A percentile compares a stretch with the other conserved stretches of the same genome.
These are phyloP conservation scores for Elsinoe necatrix DNA, from an alignment of 2,329 filamentous ascomycete species.

Conservation along the genomic window DNA sequence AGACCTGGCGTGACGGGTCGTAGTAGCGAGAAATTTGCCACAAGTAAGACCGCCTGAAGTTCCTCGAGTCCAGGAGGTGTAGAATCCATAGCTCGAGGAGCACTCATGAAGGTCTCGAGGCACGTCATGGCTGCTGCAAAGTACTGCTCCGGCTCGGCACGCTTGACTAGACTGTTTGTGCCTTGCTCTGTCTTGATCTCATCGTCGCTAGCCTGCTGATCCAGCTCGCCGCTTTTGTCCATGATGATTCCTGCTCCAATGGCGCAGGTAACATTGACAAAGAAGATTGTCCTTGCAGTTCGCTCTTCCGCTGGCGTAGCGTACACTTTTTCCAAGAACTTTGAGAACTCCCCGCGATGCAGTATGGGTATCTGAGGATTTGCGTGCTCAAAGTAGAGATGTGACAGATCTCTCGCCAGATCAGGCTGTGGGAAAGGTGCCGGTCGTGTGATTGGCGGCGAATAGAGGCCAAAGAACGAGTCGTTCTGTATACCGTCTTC, in stretches of 20 bases:
- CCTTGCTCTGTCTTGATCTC: conserved; percentile 8
- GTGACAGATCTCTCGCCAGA: conserved; percentile 62
- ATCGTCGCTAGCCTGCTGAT: conserved; percentile 13
- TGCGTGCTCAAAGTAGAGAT: conserved; percentile 89
- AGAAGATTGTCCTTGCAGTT: conserved; percentile 76
- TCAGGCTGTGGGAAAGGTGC: conserved; percentile 74
- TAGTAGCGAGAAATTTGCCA: conserved; percentile 85
- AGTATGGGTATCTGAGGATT: conserved; percentile 94
- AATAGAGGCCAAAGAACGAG: conserved; percentile 94
- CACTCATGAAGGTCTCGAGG: conserved; percentile 72
- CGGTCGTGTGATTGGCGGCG: conserved; percentile 75
- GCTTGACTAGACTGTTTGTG: conserved; percentile 17
- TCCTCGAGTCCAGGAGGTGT: conserved; percentile 88
- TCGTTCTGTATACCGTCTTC: conserved; percentile 68
- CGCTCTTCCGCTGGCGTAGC: conserved; percentile 56
- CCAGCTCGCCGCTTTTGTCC: conserved; percentile 36
- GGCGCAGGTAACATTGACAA: conserved; percentile 94
- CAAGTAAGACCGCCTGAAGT: conserved; percentile 80
- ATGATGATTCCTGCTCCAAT: conserved; percentile 92
- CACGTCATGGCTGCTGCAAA: conserved; percentile 91
- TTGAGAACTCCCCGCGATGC: conserved; percentile 81
- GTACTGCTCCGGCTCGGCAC: conserved; percentile 80
- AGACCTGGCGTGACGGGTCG: conserved; percentile 85
- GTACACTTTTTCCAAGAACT: conserved; percentile 77
- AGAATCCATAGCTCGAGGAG: conserved; percentile 53